Percentiles rank a stretch among this genome's conserved stretches.
Evolutionary conservation across 1,284 basidiomycete species (phyloP).

Genomic region (Ganoderma multipileum): DNA sequence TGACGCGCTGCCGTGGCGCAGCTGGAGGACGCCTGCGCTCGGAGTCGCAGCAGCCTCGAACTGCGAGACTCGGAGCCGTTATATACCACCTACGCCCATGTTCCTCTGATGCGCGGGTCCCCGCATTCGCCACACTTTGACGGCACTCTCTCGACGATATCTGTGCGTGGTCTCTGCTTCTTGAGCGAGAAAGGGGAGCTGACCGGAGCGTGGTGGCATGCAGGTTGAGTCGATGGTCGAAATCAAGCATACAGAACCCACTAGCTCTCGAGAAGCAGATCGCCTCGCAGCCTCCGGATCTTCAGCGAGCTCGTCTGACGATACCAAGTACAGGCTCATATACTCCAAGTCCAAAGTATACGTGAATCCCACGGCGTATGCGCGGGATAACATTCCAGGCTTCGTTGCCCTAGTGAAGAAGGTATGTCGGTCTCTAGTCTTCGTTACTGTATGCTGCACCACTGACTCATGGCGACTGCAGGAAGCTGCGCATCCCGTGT

Average conservation of each 20-base stretch:
- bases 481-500: conserved; percentile 77
- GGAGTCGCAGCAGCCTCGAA: conserved; percentile 20
- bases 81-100: conserved; percentile 25
- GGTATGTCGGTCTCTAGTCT: conserved; percentile 48
- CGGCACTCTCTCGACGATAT: conserved; percentile 49
- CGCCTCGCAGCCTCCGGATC: conserved; percentile 32
- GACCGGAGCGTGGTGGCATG: conserved; percentile 5
- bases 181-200: conserved; percentile 7
- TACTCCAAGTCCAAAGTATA: conserved; percentile 94
- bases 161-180: conserved; percentile 42
- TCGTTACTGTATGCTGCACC: not conserved
- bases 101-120: conserved; percentile 38
- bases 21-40: conserved; percentile 21
- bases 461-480: conserved; percentile 38
- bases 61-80: conserved; percentile 2
- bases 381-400: conserved; percentile 92
- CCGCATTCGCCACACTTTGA: conserved; percentile 43
- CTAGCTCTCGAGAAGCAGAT: conserved; percentile 19
- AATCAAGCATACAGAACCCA: conserved; percentile 58
- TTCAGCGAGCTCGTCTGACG: conserved; percentile 52
- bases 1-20: conserved; percentile 34
- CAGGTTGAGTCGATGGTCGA: conserved; percentile 81
- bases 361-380: conserved; percentile 92
- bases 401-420: conserved; percentile 89
- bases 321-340: conserved; percentile 70